phyloP scores from a whole-genome alignment of 2,329 filamentous ascomycete genomes.

The Clonostachys byssicola region DNA sequence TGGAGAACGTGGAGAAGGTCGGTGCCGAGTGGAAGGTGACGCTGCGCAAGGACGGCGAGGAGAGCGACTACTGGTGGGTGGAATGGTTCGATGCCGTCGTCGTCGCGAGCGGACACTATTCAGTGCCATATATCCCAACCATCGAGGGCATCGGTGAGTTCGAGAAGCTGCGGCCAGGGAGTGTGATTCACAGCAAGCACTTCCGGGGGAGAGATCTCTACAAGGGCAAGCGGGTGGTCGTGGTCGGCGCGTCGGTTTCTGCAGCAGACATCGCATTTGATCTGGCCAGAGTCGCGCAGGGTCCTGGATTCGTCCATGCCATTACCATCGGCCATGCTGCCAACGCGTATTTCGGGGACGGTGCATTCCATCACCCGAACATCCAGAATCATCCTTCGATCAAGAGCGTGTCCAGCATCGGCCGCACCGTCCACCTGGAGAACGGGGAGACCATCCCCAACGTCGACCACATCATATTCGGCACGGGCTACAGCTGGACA shows the following conservation, averaged over 20 bases:
- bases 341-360: slow-evolving; percentile 54
- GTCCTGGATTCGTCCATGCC: slow-evolving; percentile 38
- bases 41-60: slow-evolving; percentile 28
- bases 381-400: slow-evolving; percentile 44
- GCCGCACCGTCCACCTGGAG: slow-evolving; percentile 46
- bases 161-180: slow-evolving; percentile 37
- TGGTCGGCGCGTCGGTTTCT: slow-evolving; percentile 62
- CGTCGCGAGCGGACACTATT: slow-evolving; percentile 57
- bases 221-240: slow-evolving; percentile 47
- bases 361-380: slow-evolving; percentile 55
- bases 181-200: slow-evolving; percentile 51
- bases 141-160: slow-evolving; percentile 44
- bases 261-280: slow-evolving; percentile 58
- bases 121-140: slow-evolving; percentile 49
- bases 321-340: slow-evolving; percentile 41
- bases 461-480: slow-evolving; percentile 62
- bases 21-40: slow-evolving; percentile 47
- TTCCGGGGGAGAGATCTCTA: slow-evolving; percentile 42
- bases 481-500: slow-evolving; percentile 63
- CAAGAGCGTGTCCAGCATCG: slow-evolving; percentile 25
- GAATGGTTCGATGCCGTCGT: slow-evolving; percentile 60
- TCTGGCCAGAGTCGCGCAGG: slow-evolving; percentile 35
- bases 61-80: slow-evolving; percentile 55
- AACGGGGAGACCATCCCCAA: slow-evolving; percentile 46
- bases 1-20: slow-evolving; percentile 52